phyloP scores from a whole-genome alignment of 805 yeast genomes.

The Jamesozyma gamospora region DNA sequence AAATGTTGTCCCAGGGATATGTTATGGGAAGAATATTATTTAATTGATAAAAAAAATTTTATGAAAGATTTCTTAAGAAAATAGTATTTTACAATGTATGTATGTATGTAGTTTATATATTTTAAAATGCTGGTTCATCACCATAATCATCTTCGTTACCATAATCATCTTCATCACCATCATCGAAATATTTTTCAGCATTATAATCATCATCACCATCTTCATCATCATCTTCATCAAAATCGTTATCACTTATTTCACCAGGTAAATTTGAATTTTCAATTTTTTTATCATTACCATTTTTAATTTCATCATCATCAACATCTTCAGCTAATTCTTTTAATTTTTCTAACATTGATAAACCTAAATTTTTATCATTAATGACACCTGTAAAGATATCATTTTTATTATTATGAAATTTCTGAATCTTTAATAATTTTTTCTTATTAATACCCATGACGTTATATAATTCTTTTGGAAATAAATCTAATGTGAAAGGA shows the following conservation, averaged over 20 bases:
- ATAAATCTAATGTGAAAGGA: slow-evolving; percentile 59
- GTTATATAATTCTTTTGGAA: slow-evolving; percentile 67
- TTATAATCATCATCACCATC: slow-evolving; percentile 46
- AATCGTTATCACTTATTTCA: slow-evolving; percentile 37
- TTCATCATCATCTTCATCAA: slow-evolving; percentile 46
- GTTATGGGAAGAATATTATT: slow-evolving; percentile 18
- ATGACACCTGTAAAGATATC: slow-evolving; percentile 21
- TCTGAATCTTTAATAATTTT: slow-evolving; percentile 37
- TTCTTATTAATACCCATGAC: slow-evolving; percentile 59
- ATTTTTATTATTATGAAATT: slow-evolving; percentile 20
- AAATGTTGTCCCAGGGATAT: slow-evolving; percentile 15
- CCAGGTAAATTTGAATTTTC: slow-evolving; percentile 25
- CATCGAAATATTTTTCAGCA: slow-evolving; percentile 40
- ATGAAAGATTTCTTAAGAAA: background rate
- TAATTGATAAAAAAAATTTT: slow-evolving; percentile 2
- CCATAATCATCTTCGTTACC: slow-evolving; percentile 22
- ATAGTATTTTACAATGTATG: background rate
- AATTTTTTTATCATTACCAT: slow-evolving; percentile 9
- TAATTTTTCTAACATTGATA: slow-evolving; percentile 38
- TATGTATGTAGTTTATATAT: background rate
- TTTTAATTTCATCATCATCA: slow-evolving; percentile 30
- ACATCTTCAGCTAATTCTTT: slow-evolving; percentile 41
- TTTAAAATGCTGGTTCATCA: slow-evolving; percentile 52
- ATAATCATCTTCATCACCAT: slow-evolving; percentile 35
- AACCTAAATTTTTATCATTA: slow-evolving; percentile 22